These are phyloP conservation scores for Cinchona pubescens DNA, from an alignment of 257 asterid genomes.

Conservation along the genomic window DNA sequence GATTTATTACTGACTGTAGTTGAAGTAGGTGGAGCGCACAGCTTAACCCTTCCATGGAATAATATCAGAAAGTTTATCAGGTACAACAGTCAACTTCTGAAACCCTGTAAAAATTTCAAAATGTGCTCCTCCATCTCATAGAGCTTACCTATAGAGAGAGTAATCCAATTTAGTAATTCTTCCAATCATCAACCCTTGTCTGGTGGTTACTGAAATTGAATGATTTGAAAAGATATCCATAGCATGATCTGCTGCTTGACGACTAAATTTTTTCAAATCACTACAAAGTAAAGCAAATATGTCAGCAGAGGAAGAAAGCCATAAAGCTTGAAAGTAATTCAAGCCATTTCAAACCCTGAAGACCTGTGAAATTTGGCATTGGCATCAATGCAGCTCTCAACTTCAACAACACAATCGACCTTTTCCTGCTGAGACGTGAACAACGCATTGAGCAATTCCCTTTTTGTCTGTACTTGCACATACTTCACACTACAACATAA, in stretches of 20 bases:
- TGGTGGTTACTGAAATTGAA: conserved; percentile 36
- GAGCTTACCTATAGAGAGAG: conserved; percentile 67
- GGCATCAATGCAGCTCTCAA: conserved; percentile 79
- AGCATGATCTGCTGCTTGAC: conserved; percentile 67
- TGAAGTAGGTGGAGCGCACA: conserved; percentile 89
- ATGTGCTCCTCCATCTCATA: background rate
- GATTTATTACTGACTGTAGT: conserved; percentile 41
- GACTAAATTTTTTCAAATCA: conserved; percentile 57
- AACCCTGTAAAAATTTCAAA: background rate
- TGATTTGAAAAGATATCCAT: conserved; percentile 50
- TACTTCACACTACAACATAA: conserved; percentile 73
- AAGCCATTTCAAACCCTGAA: conserved; percentile 10
- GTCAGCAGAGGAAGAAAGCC: conserved; percentile 22
- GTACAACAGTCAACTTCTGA: background rate
- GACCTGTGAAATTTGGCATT: conserved; percentile 78
- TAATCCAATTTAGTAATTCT: conserved; percentile 67
- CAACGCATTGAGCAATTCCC: conserved; percentile 62
- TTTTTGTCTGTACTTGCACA: conserved; percentile 60
- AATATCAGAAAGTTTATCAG: conserved; percentile 4
- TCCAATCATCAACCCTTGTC: conserved; percentile 28
- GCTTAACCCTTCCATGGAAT: conserved; percentile 60
- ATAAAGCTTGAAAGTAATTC: conserved; percentile 7
- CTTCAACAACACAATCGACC: conserved; percentile 77
- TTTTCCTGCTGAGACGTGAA: conserved; percentile 62
- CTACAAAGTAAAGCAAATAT: conserved; percentile 38